Evolutionary conservation across 176 grass and related monocot genomes (phyloP).

Genomic region (Rhynchospora breviuscula): DNA sequence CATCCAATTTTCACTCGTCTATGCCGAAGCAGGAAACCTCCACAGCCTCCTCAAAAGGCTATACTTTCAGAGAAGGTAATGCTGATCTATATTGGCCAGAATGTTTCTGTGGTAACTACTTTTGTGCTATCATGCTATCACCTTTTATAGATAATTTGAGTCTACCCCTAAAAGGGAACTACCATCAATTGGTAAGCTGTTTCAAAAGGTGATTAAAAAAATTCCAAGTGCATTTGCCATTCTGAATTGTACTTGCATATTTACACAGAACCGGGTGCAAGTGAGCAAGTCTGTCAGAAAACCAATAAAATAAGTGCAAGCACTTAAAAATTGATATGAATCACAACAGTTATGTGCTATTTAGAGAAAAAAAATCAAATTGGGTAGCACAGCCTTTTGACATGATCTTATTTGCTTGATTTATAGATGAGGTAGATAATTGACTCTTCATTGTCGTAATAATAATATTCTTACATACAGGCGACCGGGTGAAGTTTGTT

Average conservation of each 20-base stretch:
- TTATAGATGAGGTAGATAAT: neutral
- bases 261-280: neutral
- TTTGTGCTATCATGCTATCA: neutral
- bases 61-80: slow-evolving; percentile 96
- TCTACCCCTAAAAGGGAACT: neutral
- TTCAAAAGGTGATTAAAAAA: neutral
- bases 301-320: neutral
- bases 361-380: neutral
- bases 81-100: neutral
- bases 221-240: neutral
- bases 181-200: neutral
- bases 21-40: slow-evolving; percentile 83
- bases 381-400: neutral
- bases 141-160: neutral
- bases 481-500: slow-evolving; percentile 83
- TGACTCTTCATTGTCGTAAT: neutral
- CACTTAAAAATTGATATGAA: neutral
- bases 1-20: slow-evolving; percentile 72
- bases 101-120: neutral
- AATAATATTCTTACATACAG: slow-evolving; percentile 33
- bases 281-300: neutral
- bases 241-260: neutral
- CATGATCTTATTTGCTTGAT: neutral
- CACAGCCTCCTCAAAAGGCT: slow-evolving; percentile 83
- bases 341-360: neutral